phyloP scores from a whole-genome alignment of 345 rosid species.

The Arabis hirsuta region DNA sequence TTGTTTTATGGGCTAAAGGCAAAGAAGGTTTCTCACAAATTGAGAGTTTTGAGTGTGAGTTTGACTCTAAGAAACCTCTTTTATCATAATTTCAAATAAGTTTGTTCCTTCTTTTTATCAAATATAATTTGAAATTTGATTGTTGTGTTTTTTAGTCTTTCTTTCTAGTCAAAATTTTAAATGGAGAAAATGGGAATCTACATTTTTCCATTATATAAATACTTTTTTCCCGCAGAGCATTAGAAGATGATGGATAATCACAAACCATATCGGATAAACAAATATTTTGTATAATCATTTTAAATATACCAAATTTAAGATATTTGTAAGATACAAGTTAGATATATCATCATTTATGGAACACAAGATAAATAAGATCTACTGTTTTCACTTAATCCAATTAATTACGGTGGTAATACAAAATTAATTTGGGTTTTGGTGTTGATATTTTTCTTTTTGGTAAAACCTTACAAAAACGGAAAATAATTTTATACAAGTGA shows the following conservation, averaged over 20 bases:
- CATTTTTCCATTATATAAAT: background rate
- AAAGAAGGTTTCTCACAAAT: slow-evolving; percentile 56
- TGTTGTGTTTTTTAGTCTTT: background rate
- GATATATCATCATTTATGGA: slow-evolving; percentile 5
- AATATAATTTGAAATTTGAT: background rate
- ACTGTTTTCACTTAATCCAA: background rate
- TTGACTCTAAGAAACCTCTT: slow-evolving; percentile 67
- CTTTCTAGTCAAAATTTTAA: slow-evolving; percentile 3
- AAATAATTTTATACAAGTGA: background rate
- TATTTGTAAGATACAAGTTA: background rate
- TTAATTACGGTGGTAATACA: background rate
- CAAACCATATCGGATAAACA: slow-evolving; percentile 15
- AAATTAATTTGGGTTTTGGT: background rate
- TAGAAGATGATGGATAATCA: slow-evolving; percentile 35
- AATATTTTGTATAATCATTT: background rate
- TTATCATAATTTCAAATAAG: slow-evolving; percentile 49
- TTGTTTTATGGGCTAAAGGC: slow-evolving; percentile 91
- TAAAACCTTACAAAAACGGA: background rate
- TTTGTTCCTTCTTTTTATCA: background rate
- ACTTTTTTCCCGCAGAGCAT: slow-evolving; percentile 18
- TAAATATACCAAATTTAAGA: background rate
- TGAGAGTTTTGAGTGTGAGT: slow-evolving; percentile 52
- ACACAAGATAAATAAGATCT: slow-evolving; percentile 1
- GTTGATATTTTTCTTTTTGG: background rate
- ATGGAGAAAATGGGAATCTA: background rate